Evolutionary conservation across 2,329 filamentous ascomycete species (phyloP).

Genomic region (Cytospora paraplurivora): DNA sequence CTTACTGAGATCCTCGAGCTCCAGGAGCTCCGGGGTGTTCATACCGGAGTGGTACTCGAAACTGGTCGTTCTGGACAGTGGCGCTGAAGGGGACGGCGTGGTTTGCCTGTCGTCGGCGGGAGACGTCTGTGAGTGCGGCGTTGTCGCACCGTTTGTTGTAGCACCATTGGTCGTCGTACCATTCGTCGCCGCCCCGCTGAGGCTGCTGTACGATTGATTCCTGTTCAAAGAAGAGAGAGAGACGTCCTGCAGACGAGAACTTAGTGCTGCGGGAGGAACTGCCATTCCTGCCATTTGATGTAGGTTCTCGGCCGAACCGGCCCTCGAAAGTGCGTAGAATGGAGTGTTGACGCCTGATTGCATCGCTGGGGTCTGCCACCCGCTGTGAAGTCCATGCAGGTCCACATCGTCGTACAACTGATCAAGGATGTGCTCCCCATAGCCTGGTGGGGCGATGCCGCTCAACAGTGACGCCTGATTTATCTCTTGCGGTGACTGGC

Average conservation of each 20-base stretch:
- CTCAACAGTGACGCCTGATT: constrained; percentile 57
- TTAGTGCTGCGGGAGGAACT: constrained; percentile 58
- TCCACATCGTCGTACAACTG: constrained; percentile 89
- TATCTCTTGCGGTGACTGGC: constrained; percentile 56
- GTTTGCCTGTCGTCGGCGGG: constrained; percentile 40
- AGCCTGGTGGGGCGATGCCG: constrained; percentile 82
- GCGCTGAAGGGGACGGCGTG: constrained; percentile 48
- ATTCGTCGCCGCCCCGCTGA: constrained; percentile 37
- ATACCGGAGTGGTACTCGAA: constrained; percentile 54
- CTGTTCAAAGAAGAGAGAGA: constrained; percentile 52
- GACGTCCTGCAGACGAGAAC: constrained; percentile 70
- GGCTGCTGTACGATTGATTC: constrained; percentile 48
- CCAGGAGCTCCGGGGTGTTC: constrained; percentile 59
- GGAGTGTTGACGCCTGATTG: constrained; percentile 81
- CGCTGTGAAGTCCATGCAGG: constrained; percentile 62
- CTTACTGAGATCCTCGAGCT: constrained; percentile 67
- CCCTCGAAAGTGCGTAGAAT: constrained; percentile 69
- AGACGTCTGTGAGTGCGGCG: constrained; percentile 45
- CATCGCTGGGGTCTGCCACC: constrained; percentile 66
- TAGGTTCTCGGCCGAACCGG: constrained; percentile 81
- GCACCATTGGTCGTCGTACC: constrained; percentile 35
- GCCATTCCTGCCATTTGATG: constrained; percentile 55
- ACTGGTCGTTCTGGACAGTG: constrained; percentile 57
- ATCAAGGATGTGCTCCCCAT: constrained; percentile 87
- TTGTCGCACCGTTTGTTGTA: constrained; percentile 39